A percentile compares a stretch with the other conserved stretches of the same genome.
These are phyloP conservation scores for Vanrija pseudolonga DNA, from an alignment of 1,284 basidiomycete genomes.

Conservation along the genomic window DNA sequence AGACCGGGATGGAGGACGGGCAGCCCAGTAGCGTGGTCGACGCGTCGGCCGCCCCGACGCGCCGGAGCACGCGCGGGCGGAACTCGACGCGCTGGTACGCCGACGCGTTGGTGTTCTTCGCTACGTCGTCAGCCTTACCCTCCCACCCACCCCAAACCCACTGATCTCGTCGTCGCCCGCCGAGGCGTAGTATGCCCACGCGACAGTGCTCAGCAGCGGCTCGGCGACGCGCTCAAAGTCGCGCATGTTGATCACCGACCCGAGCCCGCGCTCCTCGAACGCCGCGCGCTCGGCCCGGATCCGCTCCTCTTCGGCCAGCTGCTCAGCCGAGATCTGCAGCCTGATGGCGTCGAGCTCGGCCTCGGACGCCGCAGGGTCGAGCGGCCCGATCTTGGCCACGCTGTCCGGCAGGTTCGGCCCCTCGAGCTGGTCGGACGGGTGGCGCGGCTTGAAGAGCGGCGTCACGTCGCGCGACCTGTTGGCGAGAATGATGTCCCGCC, in stretches of 20 bases:
- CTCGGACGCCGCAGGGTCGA: conserved; percentile 17
- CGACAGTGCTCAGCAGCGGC: conserved; percentile 66
- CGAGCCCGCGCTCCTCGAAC: conserved; percentile 40
- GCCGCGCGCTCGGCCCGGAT: conserved; percentile 28
- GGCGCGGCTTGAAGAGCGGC: conserved; percentile 41
- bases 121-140: conserved; percentile 13
- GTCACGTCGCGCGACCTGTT: conserved; percentile 44
- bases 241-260: conserved; percentile 39
- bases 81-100: conserved; percentile 80
- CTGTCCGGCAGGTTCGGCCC: conserved; percentile 34
- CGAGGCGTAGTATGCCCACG: conserved; percentile 75
- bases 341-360: conserved; percentile 33
- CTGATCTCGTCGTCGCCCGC: conserved; percentile 76
- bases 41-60: conserved; percentile 65
- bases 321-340: conserved; percentile 32
- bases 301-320: conserved; percentile 37
- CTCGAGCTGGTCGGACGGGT: conserved; percentile 43
- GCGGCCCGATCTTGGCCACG: conserved; percentile 30
- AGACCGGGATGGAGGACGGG: conserved; percentile 71
- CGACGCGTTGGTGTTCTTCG: conserved; percentile 60
- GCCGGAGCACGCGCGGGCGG: conserved; percentile 70
- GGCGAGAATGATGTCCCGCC: conserved; percentile 38
- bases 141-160: conserved; percentile 55
- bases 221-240: conserved; percentile 56
- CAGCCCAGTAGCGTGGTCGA: conserved; percentile 73